Percentiles rank a stretch among this genome's conserved stretches.
phyloP scores from a whole-genome alignment of 345 rosid species.

The Linum usitatissimum region DNA sequence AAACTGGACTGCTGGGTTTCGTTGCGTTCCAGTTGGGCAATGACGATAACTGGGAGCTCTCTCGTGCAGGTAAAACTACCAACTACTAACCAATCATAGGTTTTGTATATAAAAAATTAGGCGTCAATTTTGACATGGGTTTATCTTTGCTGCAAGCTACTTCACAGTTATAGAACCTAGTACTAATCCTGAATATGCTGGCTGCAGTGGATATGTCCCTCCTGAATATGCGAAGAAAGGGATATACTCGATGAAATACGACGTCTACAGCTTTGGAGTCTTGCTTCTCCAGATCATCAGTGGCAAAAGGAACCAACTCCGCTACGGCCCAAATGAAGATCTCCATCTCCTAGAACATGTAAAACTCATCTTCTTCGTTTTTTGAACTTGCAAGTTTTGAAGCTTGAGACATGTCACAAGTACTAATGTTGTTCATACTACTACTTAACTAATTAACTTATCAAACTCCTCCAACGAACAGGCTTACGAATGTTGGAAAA shows the following conservation, averaged over 20 bases:
- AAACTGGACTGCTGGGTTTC: not conserved
- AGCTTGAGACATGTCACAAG: too few relatives aligned
- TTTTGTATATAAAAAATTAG: not conserved
- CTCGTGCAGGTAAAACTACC: not conserved
- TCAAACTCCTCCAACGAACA: conserved; percentile 1
- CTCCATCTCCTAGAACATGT: conserved; percentile 29
- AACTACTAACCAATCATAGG: not conserved
- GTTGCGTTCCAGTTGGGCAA: conserved; percentile 1
- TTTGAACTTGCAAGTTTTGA: too few relatives aligned
- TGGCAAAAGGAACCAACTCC: conserved; percentile 24
- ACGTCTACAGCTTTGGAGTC: conserved; percentile 46
- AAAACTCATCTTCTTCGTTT: conserved; percentile 8
- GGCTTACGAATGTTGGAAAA: conserved; percentile 25
- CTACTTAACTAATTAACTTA: not conserved
- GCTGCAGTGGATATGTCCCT: conserved; percentile 37
- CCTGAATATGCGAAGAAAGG: conserved; percentile 40
- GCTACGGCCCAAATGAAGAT: conserved; percentile 24
- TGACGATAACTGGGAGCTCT: conserved; percentile 5
- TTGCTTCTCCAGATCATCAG: conserved; percentile 39
- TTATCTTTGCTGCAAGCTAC: not conserved
- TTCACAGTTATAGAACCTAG: not conserved
- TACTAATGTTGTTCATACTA: too few relatives aligned
- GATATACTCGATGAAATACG: conserved; percentile 35
- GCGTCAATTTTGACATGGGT: not conserved
- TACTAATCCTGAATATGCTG: not conserved